These are phyloP conservation scores for Boletellus emodensis DNA, from an alignment of 768 basidiomycete genomes.

Conservation along the genomic window DNA sequence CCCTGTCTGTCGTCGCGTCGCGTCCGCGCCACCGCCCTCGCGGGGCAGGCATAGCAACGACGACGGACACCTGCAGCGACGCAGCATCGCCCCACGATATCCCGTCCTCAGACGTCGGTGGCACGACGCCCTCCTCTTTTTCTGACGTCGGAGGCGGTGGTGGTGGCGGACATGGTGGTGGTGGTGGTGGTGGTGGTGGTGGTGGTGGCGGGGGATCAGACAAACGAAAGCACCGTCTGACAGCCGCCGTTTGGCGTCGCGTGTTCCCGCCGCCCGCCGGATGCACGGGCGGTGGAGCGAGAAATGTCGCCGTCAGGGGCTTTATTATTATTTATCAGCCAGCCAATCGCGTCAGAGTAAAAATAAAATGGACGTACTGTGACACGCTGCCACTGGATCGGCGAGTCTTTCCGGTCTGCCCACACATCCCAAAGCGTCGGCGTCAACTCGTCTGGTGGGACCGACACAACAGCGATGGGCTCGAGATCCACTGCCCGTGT, in stretches of 20 bases:
- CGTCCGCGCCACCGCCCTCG: not conserved
- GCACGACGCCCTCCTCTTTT: not conserved
- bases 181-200: not conserved
- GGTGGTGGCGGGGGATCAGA: not conserved
- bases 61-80: slow-evolving; percentile 37
- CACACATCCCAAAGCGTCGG: slow-evolving; percentile 48
- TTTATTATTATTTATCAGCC: not conserved
- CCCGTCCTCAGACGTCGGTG: not conserved
- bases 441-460: slow-evolving; percentile 18
- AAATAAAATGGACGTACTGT: slow-evolving; percentile 34
- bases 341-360: too few species aligned
- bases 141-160: too few species aligned
- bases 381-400: slow-evolving; percentile 35
- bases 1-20: not conserved
- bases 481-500: slow-evolving; percentile 14
- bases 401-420: slow-evolving; percentile 1
- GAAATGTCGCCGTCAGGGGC: slow-evolving; percentile 22
- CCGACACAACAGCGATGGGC: not conserved
- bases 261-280: not conserved
- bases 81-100: slow-evolving; percentile 8
- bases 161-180: not conserved
- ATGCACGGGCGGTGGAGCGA: not conserved
- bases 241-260: not conserved
- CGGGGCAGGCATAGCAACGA: slow-evolving; percentile 40
- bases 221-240: slow-evolving; percentile 3